Evolutionary conservation across 208 protist species (phyloP).

Genomic region (Entamoeba histolytica): DNA sequence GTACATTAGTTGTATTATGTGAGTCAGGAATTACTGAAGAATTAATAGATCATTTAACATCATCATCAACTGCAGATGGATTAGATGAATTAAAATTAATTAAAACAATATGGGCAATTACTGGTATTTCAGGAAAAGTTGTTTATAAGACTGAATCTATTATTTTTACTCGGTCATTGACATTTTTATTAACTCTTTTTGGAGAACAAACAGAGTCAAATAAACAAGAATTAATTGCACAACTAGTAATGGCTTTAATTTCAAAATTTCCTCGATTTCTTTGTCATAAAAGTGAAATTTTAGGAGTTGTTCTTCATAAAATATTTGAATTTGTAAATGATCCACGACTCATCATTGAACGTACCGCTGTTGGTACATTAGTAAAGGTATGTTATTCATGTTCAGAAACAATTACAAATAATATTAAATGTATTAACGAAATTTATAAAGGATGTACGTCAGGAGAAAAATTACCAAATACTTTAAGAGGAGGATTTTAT

Average conservation of each 20-base stretch:
- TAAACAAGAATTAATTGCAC: background rate
- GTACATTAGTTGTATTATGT: background rate
- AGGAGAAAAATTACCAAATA: background rate
- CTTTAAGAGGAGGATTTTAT: background rate
- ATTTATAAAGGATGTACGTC: background rate
- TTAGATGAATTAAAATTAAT: background rate
- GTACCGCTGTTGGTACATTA: background rate
- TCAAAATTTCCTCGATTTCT: background rate
- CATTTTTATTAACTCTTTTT: background rate
- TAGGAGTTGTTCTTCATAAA: background rate
- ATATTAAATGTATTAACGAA: background rate
- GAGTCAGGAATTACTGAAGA: background rate
- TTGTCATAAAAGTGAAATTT: background rate
- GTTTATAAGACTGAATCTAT: background rate
- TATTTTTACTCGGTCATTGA: background rate
- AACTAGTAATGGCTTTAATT: background rate
- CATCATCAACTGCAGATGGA: background rate
- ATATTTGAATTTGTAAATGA: background rate
- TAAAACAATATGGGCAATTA: background rate
- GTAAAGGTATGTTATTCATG: background rate
- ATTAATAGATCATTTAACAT: background rate
- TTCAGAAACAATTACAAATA: background rate
- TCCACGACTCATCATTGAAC: background rate
- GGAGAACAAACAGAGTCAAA: background rate
- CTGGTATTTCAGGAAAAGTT: background rate